Evolutionary conservation across 2,329 filamentous ascomycete genomes (phyloP).

Genomic region (Neopestalotiopsis sp.): DNA sequence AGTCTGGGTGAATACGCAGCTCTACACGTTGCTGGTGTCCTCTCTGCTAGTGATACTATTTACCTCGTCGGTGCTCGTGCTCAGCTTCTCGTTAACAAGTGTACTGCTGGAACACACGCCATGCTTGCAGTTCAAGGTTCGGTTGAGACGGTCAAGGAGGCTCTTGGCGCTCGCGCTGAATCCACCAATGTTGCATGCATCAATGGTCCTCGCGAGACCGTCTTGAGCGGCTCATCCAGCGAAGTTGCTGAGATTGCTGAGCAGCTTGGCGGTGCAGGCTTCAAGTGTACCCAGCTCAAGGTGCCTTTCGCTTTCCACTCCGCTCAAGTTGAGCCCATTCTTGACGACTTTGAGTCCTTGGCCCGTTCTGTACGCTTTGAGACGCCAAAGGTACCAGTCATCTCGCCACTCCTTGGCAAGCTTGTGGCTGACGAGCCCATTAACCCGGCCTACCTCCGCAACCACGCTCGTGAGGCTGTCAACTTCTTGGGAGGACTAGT

Average conservation of each 20-base stretch:
- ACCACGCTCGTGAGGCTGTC: conserved; percentile 70
- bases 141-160: conserved; percentile 57
- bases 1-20: conserved; percentile 78
- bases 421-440: conserved; percentile 64
- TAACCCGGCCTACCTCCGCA: conserved; percentile 65
- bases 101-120: conserved; percentile 68
- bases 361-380: conserved; percentile 60
- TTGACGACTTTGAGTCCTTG: conserved; percentile 61
- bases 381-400: conserved; percentile 61
- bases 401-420: conserved; percentile 70
- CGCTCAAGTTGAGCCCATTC: conserved; percentile 66
- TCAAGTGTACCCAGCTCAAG: conserved; percentile 67
- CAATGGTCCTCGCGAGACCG: conserved; percentile 77
- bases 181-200: conserved; percentile 68
- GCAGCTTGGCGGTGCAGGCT: conserved; percentile 53
- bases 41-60: conserved; percentile 73
- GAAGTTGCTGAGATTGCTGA: conserved; percentile 44
- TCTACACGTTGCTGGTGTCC: conserved; percentile 71
- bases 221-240: conserved; percentile 61
- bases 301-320: conserved; percentile 73
- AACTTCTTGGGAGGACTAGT: conserved; percentile 69
- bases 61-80: conserved; percentile 74
- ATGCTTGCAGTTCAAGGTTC: conserved; percentile 56
- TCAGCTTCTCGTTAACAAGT: conserved; percentile 66
- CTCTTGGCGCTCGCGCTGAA: conserved; percentile 46